phyloP scores from a whole-genome alignment of 495 filamentous ascomycete species.

The Penicillium diatomitis region DNA sequence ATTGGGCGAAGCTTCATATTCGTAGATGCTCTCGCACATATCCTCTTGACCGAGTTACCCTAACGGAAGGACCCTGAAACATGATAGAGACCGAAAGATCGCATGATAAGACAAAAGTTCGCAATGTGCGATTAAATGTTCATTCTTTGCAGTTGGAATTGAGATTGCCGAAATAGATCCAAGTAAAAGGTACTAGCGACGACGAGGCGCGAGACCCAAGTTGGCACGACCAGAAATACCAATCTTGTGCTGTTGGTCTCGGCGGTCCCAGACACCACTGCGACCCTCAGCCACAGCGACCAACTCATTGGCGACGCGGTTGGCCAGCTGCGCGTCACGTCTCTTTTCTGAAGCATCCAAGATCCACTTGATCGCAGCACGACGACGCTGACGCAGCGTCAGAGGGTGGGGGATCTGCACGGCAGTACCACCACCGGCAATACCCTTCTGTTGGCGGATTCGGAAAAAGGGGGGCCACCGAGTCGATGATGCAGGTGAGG shows the following conservation, averaged over 20 bases:
- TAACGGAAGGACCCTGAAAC: no score
- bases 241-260: slow-evolving; percentile 61
- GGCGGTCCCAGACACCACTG: slow-evolving; percentile 73
- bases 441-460: slow-evolving; percentile 62
- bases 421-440: slow-evolving; percentile 75
- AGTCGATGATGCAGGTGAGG: slow-evolving; percentile 86
- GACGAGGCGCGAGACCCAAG: slow-evolving; percentile 29
- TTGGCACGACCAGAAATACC: slow-evolving; percentile 68
- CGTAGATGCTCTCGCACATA: no score
- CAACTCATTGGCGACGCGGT: slow-evolving; percentile 79
- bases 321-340: slow-evolving; percentile 56
- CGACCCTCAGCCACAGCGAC: slow-evolving; percentile 79
- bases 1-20: no score
- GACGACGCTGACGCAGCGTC: slow-evolving; percentile 59
- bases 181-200: slow-evolving; percentile 8
- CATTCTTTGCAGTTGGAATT: not conserved
- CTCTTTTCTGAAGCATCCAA: slow-evolving; percentile 68
- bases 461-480: slow-evolving; percentile 81
- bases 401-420: slow-evolving; percentile 79
- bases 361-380: slow-evolving; percentile 79
- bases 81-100: not conserved
- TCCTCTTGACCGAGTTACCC: no score
- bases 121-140: slow-evolving; percentile 1
- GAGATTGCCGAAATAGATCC: not conserved
- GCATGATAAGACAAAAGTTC: slow-evolving; percentile 7